Evolutionary conservation across 2,329 filamentous ascomycete genomes (phyloP).

Genomic region (Apiospora kogelbergensis): DNA sequence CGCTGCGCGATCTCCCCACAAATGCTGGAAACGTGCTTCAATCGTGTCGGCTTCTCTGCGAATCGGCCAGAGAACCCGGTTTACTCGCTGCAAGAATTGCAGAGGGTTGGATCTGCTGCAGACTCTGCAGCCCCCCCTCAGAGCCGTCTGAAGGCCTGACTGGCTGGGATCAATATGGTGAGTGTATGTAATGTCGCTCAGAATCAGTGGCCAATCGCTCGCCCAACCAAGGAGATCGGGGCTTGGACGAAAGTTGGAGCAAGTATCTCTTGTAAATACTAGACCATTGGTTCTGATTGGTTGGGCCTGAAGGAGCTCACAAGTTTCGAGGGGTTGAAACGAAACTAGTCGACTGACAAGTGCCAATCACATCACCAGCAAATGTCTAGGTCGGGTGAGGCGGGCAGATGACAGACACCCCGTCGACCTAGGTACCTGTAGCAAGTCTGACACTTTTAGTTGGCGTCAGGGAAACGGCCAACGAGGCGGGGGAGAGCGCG

Average conservation of each 20-base stretch:
- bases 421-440: not conserved
- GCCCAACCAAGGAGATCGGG: not conserved
- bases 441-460: not conserved
- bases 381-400: conserved; percentile 1
- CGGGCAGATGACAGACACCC: not conserved
- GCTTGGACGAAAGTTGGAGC: not conserved
- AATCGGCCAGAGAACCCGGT: not conserved
- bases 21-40: not conserved
- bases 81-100: not conserved
- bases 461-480: not conserved
- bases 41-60: not conserved
- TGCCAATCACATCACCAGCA: not conserved
- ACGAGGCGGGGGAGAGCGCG: not conserved
- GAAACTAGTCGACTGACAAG: conserved; percentile 1
- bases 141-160: not conserved
- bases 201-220: not conserved
- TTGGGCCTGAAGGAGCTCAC: not conserved
- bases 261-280: not conserved
- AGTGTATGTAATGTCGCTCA: not conserved
- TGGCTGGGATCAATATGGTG: not conserved
- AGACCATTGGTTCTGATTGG: not conserved
- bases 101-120: not conserved
- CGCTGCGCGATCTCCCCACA: not conserved
- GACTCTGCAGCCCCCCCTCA: not conserved
- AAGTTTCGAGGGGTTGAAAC: conserved; percentile 6